Evolutionary conservation across 106 monocot species (phyloP), one percentile per base, ranked within the genome.

Genomic region (Dendrobium nobile): DNA sequence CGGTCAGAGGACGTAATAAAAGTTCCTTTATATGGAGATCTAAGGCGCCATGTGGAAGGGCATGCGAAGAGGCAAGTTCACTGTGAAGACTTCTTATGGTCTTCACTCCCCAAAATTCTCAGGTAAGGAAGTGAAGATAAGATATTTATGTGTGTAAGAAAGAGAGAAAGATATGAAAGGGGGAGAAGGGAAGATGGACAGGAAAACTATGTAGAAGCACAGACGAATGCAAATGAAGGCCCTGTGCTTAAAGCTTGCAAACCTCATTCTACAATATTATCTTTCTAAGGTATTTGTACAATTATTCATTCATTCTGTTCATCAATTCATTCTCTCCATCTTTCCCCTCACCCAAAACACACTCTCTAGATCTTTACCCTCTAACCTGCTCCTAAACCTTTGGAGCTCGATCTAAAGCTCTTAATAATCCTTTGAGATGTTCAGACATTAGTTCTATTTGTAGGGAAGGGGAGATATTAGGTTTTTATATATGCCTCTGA

Each of bases 191-290:
- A 83, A 78, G 78, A 47, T 79, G 1, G 83, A 83, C 15, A 78
- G 83, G 73, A 83, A 83, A 43, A 68, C 51, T 3, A 78, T 83
- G 72, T 78, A 83, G 83, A 83, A 83, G 78, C 78, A 83, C 78
- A 83, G 83, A 31, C 73, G 78, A 67, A 78, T 83, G 24, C 83
- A 83, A 17, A 83, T 83, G 83, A 83, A 83, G 73, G 79, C 5
- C 68, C 41, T 83, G 9, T 83, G 83, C 58, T 83, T 83, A 68
- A 83, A 83, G 73, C 83, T 83, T 16, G 67, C 78, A 41, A 78
- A 72, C 27, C 70, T 83, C 78, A 73, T 83, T 43, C 83, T 78
- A 22, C 78, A 78, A 9, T 43, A 81, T 1, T 41, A 40, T 3
- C 55, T 55, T 48, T 56, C 72, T 8, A 79, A 83, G 83, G 83